Conservation (phyloP, 768 basidiomycete genomes). For the Lyophyllum decastes region DNA sequence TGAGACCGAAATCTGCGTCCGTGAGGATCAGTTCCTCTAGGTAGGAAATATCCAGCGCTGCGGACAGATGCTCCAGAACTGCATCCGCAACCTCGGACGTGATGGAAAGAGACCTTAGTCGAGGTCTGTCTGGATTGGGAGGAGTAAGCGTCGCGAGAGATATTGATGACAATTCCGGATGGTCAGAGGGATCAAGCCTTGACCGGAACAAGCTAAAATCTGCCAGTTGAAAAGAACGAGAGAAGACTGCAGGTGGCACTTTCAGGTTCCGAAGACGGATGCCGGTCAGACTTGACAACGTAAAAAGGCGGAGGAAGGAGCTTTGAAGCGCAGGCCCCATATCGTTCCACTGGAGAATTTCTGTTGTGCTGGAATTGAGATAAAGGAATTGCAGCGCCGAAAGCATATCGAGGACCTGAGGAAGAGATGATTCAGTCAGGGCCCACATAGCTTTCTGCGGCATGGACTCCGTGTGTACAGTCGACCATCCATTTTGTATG, state of each 20-base stretch:
- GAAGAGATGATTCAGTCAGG: conserved; percentile 1
- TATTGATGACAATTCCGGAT: neutral
- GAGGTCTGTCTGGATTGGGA: neutral
- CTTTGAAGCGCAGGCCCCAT: neutral
- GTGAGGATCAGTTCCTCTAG: neutral
- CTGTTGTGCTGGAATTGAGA: neutral
- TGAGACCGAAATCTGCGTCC: neutral
- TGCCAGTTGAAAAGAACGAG: neutral
- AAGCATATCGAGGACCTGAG: conserved; percentile 5
- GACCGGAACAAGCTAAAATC: neutral
- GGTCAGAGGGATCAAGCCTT: neutral
- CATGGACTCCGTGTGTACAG: neutral
- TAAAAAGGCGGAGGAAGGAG: conserved; percentile 4
- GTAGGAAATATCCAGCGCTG: neutral
- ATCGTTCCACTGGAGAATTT: neutral
- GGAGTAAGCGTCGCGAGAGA: no score
- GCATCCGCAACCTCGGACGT: neutral
- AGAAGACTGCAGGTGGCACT: conserved; percentile 1
- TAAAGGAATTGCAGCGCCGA: conserved; percentile 1
- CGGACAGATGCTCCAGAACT: neutral
- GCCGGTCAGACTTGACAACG: conserved; percentile 1
- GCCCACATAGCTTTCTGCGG: neutral
- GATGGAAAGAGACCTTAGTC: neutral
- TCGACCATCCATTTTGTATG: conserved; percentile 2
- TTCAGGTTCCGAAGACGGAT: neutral